Evolutionary conservation across 257 asterid genomes (phyloP), one percentile per base, ranked within the genome.

Genomic region (Solanum corneliomulleri): DNA sequence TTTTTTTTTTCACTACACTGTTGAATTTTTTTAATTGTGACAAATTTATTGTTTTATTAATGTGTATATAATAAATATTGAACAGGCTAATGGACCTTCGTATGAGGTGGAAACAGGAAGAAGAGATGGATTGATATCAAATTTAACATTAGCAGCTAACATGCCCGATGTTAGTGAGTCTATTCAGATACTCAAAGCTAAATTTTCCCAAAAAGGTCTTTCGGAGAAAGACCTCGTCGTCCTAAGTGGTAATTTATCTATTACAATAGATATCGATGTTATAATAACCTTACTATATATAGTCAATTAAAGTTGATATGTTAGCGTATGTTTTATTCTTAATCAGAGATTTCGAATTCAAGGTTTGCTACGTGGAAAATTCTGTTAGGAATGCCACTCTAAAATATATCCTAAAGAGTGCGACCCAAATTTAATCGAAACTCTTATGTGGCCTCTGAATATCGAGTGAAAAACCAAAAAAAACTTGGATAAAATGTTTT

Each of bases 91-190:
- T 80, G 98, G 98, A 83, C 93, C 96, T 1, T 85, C 88, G 3
- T 94, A 94, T 89, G 91, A 90, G 82, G 98, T 94, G 86, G 94
- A 93, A 89, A 91, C 92, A 18, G 98, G 98, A 6, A 89, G 98
- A 74, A 93, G 97, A 60, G 98, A 95, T 90, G 98, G 98, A 8
- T 0, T 88, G 66, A 89, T 91, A 44, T 95, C 98, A 44, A 88
- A 95, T 80, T 8, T 82, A 6, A 52, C 87, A 1, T 45, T 87
- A 83, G 98, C 97, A 3, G 92, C 33, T 44, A 39, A 87, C 49
- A 91, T 95, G 98, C 98, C 98, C 39, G 98, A 95, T 68, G 94
- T 93, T 78, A 58, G 39, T 5, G 98, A 95, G 83, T 89, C 94
- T 10, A 82, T 95, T 89, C 92, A 89, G 60, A 82, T 29, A 14